Conservation (phyloP, 2,329 filamentous ascomycete genomes). For the Ophiognomonia clavigignenti-juglandacearum region DNA sequence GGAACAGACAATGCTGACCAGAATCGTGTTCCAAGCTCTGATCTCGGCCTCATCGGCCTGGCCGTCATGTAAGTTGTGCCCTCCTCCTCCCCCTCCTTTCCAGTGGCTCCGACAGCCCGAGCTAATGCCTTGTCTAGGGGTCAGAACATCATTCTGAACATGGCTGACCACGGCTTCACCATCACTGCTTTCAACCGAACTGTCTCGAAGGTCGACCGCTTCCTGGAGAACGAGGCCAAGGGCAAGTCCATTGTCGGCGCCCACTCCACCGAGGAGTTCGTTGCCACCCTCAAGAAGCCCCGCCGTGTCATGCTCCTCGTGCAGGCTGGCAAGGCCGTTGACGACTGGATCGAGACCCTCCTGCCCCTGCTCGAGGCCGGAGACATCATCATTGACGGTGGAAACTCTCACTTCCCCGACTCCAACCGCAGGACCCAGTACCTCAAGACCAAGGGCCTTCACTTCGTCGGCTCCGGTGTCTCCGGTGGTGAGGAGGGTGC, state of each 20-base stretch:
- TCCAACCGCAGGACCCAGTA: constrained; percentile 96
- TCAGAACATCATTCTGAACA: constrained; percentile 87
- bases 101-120: no score
- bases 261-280: constrained; percentile 89
- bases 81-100: neutral
- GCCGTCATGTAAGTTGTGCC: constrained; percentile 69
- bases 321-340: constrained; percentile 95
- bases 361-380: constrained; percentile 76
- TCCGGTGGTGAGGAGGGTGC: constrained; percentile 99
- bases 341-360: constrained; percentile 97
- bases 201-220: constrained; percentile 94
- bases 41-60: constrained; percentile 89
- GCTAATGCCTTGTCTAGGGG: constrained; percentile 38
- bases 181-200: constrained; percentile 99
- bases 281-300: constrained; percentile 93
- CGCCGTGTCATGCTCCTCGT: constrained; percentile 98
- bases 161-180: constrained; percentile 89
- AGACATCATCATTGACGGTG: constrained; percentile 99
- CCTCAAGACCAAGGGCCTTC: constrained; percentile 79
- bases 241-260: constrained; percentile 95
- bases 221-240: constrained; percentile 87
- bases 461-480: constrained; percentile 94
- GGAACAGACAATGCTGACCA: constrained; percentile 48
- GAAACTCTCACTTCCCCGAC: constrained; percentile 99
- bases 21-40: constrained; percentile 56